Percentiles rank a stretch among this genome's conserved stretches.
Evolutionary conservation across 2,329 filamentous ascomycete genomes (phyloP).

Genomic region (Calonectria ilicicola): DNA sequence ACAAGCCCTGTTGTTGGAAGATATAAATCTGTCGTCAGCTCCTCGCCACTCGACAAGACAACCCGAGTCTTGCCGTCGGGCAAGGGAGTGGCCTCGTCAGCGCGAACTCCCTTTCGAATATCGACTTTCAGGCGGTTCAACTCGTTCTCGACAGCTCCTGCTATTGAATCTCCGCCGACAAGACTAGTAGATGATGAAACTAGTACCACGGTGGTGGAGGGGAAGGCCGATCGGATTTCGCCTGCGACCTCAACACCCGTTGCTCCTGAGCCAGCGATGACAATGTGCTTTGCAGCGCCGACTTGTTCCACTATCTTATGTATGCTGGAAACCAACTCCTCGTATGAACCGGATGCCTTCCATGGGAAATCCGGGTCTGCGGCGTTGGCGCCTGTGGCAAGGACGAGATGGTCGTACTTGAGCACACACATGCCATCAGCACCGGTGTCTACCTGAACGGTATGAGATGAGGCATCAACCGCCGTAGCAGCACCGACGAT

Average conservation of each 20-base stretch:
- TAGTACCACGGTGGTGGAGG: constrained; percentile 62
- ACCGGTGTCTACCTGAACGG: constrained; percentile 53
- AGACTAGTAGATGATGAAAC: constrained; percentile 56
- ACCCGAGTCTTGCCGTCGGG: constrained; percentile 62
- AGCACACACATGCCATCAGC: constrained; percentile 29
- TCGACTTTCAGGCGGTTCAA: constrained; percentile 66
- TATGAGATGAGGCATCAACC: constrained; percentile 54
- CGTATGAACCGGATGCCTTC: constrained; percentile 63
- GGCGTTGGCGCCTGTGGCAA: constrained; percentile 66
- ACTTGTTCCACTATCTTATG: constrained; percentile 55
- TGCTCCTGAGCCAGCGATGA: constrained; percentile 67
- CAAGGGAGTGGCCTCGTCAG: constrained; percentile 49
- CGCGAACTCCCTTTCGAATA: constrained; percentile 56
- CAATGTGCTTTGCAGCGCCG: constrained; percentile 60
- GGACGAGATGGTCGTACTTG: constrained; percentile 67
- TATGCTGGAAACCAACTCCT: constrained; percentile 57
- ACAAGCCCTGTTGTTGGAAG: constrained; percentile 66
- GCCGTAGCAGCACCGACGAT: constrained; percentile 61
- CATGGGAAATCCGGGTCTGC: constrained; percentile 59
- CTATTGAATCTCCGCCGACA: constrained; percentile 58
- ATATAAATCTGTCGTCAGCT: constrained; percentile 65
- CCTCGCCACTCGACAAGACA: constrained; percentile 58
- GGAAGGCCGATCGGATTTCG: constrained; percentile 66
- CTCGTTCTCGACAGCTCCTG: constrained; percentile 57
- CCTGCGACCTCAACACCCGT: constrained; percentile 68